Percentiles rank a stretch among this genome's conserved stretches.
phyloP scores from a whole-genome alignment of 2,329 filamentous ascomycete genomes.

The Colletotrichum sp. region DNA sequence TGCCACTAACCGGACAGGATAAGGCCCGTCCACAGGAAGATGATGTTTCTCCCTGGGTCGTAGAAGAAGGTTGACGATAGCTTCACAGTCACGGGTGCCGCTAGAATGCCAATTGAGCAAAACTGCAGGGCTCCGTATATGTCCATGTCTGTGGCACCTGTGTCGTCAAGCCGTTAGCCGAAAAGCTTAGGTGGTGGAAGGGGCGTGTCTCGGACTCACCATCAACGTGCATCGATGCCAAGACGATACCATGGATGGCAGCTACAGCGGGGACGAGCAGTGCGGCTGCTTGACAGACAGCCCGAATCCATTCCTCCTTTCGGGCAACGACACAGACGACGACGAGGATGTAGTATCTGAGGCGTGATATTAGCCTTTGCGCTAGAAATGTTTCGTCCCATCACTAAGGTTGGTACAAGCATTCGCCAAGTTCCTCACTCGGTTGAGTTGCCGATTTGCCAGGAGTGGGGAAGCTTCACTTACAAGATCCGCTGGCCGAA shows the following conservation, averaged over 20 bases:
- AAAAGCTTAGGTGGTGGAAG: not conserved
- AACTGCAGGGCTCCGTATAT: conserved; percentile 72
- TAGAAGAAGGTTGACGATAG: conserved; percentile 69
- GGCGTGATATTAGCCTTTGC: not conserved
- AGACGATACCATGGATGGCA: conserved; percentile 66
- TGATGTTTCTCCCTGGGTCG: conserved; percentile 66
- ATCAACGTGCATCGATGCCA: conserved; percentile 63
- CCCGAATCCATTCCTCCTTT: conserved; percentile 65
- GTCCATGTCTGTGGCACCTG: conserved; percentile 71
- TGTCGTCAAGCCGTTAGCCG: not conserved
- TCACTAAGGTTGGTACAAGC: not conserved
- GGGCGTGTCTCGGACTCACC: conserved; percentile 43
- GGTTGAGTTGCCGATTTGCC: not conserved
- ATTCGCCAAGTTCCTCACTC: not conserved
- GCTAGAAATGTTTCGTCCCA: not conserved
- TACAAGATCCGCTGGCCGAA: conserved; percentile 57
- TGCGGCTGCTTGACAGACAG: conserved; percentile 67
- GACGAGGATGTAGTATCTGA: conserved; percentile 68
- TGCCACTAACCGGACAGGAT: conserved; percentile 58
- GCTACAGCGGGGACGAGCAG: conserved; percentile 68
- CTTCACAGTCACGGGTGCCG: conserved; percentile 66
- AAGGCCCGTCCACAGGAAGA: conserved; percentile 69
- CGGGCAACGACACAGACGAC: conserved; percentile 67
- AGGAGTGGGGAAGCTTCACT: conserved; percentile 26
- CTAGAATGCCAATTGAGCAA: conserved; percentile 69